Base-by-base conservation (phyloP, 495 filamentous ascomycete species). In the Beverwykella pulmonaria region DNA sequence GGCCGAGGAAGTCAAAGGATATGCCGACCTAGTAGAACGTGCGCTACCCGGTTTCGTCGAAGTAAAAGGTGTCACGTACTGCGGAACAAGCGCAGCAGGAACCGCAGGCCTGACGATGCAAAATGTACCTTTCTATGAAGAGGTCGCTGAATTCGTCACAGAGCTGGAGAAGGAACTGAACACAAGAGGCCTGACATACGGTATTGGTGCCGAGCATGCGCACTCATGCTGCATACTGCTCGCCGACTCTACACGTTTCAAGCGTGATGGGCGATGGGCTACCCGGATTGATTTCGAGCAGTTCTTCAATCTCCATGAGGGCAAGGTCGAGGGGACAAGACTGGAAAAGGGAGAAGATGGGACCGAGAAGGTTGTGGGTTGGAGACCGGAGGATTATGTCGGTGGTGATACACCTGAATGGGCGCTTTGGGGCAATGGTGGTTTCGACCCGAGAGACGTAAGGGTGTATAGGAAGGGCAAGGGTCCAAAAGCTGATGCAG, bases 61-160 rank as follows among this genome's bases (percentile, higher is more conserved):
- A 77, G 84, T 97, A 72, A 98, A 98, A 79, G 93, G 93, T 20
- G 93, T 98, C 19, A 98, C 93, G 0, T 98, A 92, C 81, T 98
- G 93, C 77, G 93, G 93, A 19, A 97, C 93, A 0, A 88, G 88
- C 26, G 88, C 90, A 10, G 87, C 87, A 15, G 86, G 86, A 5
- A 87, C 85, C 55, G 93, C 90, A 1, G 93, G 93, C 0, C 78
- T 97, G 48, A 95, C 88, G 0, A 97, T 97, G 93, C 84, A 90
- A 70, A 97, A 98, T 71, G 93, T 97, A 20, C 93, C 93, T 0
- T 98, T 96, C 77, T 97, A 96, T 75, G 86, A 88, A 68, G 93
- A 98, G 75, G 88, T 98, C 15, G 79, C 82, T 17, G 82, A 85
- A 19, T 98, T 98, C 73, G 93, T 95, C 6, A 78, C 83, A 9